These are phyloP conservation scores for Leccinum subrobustum DNA, from an alignment of 1,284 basidiomycete species.

Conservation along the genomic window DNA sequence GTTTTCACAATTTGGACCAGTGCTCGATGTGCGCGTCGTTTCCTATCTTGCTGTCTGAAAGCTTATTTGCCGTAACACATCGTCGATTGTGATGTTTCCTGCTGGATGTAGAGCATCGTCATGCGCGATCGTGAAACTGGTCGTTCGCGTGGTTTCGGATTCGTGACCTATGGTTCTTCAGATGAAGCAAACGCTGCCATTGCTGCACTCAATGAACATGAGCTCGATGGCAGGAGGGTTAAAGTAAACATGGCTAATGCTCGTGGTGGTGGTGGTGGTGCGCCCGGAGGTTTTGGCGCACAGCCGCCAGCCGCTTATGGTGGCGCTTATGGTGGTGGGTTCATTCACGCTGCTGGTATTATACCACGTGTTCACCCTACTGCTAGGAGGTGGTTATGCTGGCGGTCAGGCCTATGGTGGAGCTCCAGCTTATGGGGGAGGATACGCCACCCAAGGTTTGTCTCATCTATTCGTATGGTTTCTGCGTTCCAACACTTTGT, in stretches of 20 bases:
- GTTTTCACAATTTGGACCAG: conserved; percentile 64
- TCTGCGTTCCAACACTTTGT: not conserved
- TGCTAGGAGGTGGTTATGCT: conserved; percentile 18
- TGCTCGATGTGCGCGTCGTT: conserved; percentile 71
- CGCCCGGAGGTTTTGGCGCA: conserved; percentile 24
- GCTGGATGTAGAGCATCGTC: conserved; percentile 73
- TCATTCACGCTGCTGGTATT: not conserved
- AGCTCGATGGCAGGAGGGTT: conserved; percentile 91
- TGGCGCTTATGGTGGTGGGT: conserved; percentile 27
- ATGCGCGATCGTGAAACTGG: conserved; percentile 98
- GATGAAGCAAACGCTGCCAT: conserved; percentile 84
- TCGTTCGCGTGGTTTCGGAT: conserved; percentile 95
- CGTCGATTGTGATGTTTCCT: conserved; percentile 5
- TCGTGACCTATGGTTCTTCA: conserved; percentile 73
- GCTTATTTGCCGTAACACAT: conserved; percentile 22
- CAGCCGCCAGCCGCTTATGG: conserved; percentile 28
- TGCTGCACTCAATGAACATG: conserved; percentile 80
- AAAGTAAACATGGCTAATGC: conserved; percentile 96
- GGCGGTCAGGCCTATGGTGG: conserved; percentile 20
- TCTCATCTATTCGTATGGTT: not conserved
- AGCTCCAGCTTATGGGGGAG: conserved; percentile 24
- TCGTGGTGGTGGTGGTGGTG: conserved; percentile 52
- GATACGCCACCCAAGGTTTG: conserved; percentile 19
- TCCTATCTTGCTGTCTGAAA: conserved; percentile 35
- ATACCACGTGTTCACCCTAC: not conserved